Evolutionary conservation across 306 rosid species (phyloP).

Genomic region (Vachellia collinsii): DNA sequence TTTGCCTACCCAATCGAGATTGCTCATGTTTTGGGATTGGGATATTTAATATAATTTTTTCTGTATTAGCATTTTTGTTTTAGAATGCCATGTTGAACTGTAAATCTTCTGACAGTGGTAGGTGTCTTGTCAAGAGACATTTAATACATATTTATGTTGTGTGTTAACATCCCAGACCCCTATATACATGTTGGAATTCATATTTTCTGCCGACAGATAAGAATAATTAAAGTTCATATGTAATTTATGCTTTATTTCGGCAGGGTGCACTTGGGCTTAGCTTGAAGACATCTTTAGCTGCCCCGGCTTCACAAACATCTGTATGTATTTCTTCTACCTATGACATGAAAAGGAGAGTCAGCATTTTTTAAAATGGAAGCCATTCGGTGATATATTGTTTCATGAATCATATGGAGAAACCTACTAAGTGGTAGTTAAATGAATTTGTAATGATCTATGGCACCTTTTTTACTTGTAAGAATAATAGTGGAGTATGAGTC

Average conservation of each 20-base stretch:
- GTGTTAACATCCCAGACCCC: not conserved
- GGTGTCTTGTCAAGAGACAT: not conserved
- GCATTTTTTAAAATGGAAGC: not conserved
- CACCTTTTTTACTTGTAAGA: no score
- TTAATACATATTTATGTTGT: not conserved
- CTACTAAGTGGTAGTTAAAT: no score
- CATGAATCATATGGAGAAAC: not conserved
- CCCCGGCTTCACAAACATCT: slow-evolving; percentile 53
- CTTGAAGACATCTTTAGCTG: slow-evolving; percentile 60
- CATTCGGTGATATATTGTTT: slow-evolving; percentile 4
- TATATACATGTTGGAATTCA: slow-evolving; percentile 18
- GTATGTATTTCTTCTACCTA: slow-evolving; percentile 45
- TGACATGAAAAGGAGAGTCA: not conserved
- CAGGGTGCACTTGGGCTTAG: slow-evolving; percentile 72
- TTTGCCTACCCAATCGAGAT: not conserved
- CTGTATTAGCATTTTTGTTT: not conserved
- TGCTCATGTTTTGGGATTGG: slow-evolving; percentile 10
- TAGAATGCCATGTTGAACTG: not conserved
- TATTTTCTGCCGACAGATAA: slow-evolving; percentile 7
- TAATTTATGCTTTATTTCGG: slow-evolving; percentile 33
- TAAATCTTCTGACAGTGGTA: not conserved
- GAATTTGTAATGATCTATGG: no score
- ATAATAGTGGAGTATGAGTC: no score
- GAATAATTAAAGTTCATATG: slow-evolving; percentile 18
- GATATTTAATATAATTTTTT: not conserved